Conservation (phyloP, 148 eudicot species). For the Chenopodium berlandieri region DNA sequence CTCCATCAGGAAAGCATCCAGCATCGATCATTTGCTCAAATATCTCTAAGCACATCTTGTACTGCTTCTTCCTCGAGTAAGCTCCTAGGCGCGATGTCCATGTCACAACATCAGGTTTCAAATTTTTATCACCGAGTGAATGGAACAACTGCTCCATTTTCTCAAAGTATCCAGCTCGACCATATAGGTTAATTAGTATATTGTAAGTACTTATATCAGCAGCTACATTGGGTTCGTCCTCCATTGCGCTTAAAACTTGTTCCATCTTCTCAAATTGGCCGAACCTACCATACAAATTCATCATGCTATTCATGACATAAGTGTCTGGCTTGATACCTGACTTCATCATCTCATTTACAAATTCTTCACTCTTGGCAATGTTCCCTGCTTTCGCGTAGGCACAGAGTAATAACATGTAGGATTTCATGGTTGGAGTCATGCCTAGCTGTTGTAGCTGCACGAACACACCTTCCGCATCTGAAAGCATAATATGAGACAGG, state of each 20-base stretch:
- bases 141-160: constrained; percentile 75
- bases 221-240: constrained; percentile 35
- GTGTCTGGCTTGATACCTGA: constrained; percentile 75
- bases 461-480: constrained; percentile 78
- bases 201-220: constrained; percentile 83
- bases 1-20: constrained; percentile 90
- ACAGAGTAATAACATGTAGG: constrained; percentile 77
- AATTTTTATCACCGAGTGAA: constrained; percentile 38
- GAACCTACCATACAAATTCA: constrained; percentile 66
- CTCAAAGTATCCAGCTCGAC: constrained; percentile 70
- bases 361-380: constrained; percentile 62
- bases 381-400: constrained; percentile 69
- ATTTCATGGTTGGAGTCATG: constrained; percentile 81
- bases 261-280: constrained; percentile 84
- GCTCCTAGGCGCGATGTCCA: constrained; percentile 95
- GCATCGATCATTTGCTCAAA: constrained; percentile 82
- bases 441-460: constrained; percentile 60
- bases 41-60: constrained; percentile 61
- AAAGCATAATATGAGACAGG: neutral
- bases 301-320: constrained; percentile 68
- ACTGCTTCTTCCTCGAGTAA: constrained; percentile 75
- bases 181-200: constrained; percentile 68
- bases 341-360: constrained; percentile 57
- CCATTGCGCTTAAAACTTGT: constrained; percentile 62
- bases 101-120: constrained; percentile 73